Evolutionary conservation across 2,329 filamentous ascomycete genomes (phyloP).

Genomic region (Sclerotinia spermophila): DNA sequence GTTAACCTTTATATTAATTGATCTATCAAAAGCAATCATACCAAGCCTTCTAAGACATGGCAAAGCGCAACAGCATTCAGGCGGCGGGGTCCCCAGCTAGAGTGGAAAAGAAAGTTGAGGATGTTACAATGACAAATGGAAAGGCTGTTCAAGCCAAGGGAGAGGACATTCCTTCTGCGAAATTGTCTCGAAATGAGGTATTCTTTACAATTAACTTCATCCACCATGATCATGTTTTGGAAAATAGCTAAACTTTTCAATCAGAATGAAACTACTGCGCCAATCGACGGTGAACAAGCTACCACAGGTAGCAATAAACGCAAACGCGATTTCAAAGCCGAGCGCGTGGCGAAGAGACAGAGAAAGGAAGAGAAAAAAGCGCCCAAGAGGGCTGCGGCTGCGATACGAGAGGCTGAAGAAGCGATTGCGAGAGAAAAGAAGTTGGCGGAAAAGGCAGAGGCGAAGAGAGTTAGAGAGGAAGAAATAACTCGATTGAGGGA

Average conservation of each 20-base stretch:
- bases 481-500: not conserved
- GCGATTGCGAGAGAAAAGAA: not conserved
- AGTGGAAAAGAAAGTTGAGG: not conserved
- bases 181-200: slow-evolving; percentile 5
- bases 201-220: not conserved
- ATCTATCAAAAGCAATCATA: not conserved
- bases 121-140: not conserved
- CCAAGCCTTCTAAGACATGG: not conserved
- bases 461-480: not conserved
- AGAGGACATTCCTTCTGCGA: not conserved
- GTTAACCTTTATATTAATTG: not conserved
- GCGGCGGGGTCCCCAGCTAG: not conserved
- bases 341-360: slow-evolving; percentile 13
- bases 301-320: slow-evolving; percentile 8
- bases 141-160: not conserved
- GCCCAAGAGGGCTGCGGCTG: slow-evolving; percentile 4
- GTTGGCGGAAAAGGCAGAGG: not conserved
- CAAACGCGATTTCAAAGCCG: slow-evolving; percentile 11
- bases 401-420: not conserved
- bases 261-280: not conserved
- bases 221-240: not conserved
- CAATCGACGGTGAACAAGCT: not conserved
- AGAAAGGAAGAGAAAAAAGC: not conserved
- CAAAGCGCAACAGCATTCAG: not conserved
- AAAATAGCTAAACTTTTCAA: slow-evolving; percentile 2